A percentile compares a stretch with the other conserved stretches of the same genome.
Evolutionary conservation across 805 yeast genomes (phyloP).

Genomic region (Starmerella bombi): DNA sequence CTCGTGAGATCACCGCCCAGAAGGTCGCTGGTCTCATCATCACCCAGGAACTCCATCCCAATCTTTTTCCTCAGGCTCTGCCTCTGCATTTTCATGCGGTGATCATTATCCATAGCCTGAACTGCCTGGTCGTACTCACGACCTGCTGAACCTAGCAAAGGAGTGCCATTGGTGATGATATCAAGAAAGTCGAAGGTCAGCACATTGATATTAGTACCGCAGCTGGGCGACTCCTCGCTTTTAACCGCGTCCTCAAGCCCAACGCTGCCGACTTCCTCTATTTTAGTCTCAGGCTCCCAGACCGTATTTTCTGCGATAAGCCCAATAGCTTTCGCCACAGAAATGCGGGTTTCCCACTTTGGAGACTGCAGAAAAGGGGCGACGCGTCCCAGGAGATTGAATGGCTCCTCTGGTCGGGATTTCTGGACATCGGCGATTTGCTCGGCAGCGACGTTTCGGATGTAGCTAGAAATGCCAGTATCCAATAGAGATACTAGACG

Average conservation of each 20-base stretch:
- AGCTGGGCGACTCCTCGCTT: constrained; percentile 13
- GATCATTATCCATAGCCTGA: constrained; percentile 33
- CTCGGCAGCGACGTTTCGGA: constrained; percentile 92
- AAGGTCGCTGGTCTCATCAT: constrained; percentile 22
- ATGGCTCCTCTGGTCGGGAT: constrained; percentile 85
- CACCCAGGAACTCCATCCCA: constrained; percentile 33
- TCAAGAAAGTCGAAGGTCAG: constrained; percentile 29
- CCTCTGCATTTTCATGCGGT: constrained; percentile 40
- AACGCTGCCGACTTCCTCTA: not conserved
- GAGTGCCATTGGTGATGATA: constrained; percentile 31
- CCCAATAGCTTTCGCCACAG: constrained; percentile 91
- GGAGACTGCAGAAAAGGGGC: constrained; percentile 72
- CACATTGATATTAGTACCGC: not conserved
- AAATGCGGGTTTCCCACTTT: constrained; percentile 92
- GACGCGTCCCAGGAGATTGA: constrained; percentile 71
- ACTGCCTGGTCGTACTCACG: constrained; percentile 31
- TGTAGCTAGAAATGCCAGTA: constrained; percentile 88
- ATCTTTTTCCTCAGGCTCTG: constrained; percentile 32
- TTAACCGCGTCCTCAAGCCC: constrained; percentile 19
- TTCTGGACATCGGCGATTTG: constrained; percentile 89
- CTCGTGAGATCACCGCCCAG: constrained; percentile 12
- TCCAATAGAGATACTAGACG: constrained; percentile 43
- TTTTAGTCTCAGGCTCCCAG: constrained; percentile 68
- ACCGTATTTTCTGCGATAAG: constrained; percentile 69
- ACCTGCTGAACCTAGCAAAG: constrained; percentile 55